Conservation (phyloP, 176 grass and related monocot species). For the Ensete glaucum region DNA sequence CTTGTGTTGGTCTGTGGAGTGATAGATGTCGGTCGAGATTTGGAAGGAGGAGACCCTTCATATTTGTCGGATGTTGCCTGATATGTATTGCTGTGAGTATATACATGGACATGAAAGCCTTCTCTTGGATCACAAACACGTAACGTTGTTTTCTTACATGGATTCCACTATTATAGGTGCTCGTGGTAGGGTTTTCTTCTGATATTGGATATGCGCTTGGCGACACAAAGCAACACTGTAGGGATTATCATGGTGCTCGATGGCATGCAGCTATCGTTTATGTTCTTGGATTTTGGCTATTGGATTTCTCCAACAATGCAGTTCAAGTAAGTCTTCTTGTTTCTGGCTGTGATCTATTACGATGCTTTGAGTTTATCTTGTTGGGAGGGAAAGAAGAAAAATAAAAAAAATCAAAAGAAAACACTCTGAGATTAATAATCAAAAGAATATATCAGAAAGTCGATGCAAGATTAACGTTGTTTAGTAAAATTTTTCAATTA, state of each 20-base stretch:
- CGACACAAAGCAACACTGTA: conserved; percentile 69
- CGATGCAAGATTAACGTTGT: too few relatives aligned
- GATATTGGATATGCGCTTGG: conserved; percentile 75
- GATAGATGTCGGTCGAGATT: conserved; percentile 45
- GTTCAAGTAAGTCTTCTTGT: conserved; percentile 46
- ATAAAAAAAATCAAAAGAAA: too few relatives aligned
- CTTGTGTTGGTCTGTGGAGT: conserved; percentile 69
- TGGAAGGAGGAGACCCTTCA: conserved; percentile 75
- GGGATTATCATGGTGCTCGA: conserved; percentile 58
- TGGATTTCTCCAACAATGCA: conserved; percentile 89
- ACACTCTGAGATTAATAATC: too few relatives aligned
- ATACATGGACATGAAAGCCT: not conserved
- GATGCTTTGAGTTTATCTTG: too few relatives aligned
- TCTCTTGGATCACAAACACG: not conserved
- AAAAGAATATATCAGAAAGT: too few relatives aligned
- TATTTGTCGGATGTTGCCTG: conserved; percentile 49
- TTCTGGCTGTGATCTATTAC: not conserved
- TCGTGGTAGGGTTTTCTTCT: conserved; percentile 68
- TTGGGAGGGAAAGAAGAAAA: too few relatives aligned
- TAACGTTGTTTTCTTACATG: not conserved
- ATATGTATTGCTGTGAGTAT: conserved; percentile 56
- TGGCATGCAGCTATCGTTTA: conserved; percentile 78
- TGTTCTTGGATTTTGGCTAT: conserved; percentile 84
- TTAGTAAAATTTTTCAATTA: too few relatives aligned
- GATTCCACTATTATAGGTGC: conserved; percentile 31